Conservation (phyloP, 371 early-diverging fungal genomes). For the Syncephalastrum monosporum region DNA sequence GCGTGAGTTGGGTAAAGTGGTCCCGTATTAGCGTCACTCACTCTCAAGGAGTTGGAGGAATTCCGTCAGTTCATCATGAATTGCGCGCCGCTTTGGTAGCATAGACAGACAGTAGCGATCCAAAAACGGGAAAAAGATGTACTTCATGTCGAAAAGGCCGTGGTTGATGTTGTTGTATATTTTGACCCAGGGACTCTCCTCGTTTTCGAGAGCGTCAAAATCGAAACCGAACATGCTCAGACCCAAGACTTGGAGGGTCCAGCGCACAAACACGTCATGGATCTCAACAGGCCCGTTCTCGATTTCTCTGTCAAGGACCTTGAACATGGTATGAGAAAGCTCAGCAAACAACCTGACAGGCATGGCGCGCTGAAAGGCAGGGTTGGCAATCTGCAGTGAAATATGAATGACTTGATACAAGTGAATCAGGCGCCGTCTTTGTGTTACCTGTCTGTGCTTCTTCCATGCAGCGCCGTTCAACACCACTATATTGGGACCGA, state of each 20-base stretch:
- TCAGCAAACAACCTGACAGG: constrained; percentile 32
- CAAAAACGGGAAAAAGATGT: constrained; percentile 23
- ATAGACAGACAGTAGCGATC: constrained; percentile 13
- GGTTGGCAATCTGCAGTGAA: constrained; percentile 26
- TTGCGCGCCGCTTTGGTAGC: constrained; percentile 29
- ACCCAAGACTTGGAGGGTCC: constrained; percentile 11
- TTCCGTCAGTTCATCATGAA: constrained; percentile 30
- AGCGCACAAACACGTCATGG: constrained; percentile 17
- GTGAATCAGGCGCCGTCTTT: neutral
- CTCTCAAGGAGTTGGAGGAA: constrained; percentile 34
- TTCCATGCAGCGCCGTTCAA: constrained; percentile 25
- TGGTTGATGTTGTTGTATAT: constrained; percentile 16
- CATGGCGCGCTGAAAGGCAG: constrained; percentile 41
- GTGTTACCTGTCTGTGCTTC: constrained; percentile 22
- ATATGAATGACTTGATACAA: neutral
- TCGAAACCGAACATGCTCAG: constrained; percentile 20
- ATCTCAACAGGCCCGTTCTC: constrained; percentile 11
- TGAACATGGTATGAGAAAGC: constrained; percentile 20
- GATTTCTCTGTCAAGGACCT: constrained; percentile 12
- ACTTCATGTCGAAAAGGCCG: constrained; percentile 16
- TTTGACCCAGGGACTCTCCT: constrained; percentile 27
- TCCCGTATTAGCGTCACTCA: neutral
- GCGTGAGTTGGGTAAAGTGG: too few species aligned
- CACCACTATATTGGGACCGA: constrained; percentile 20
- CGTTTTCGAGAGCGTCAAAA: constrained; percentile 24